Base-by-base conservation (phyloP, 331 rosid genomes). In the Arachis monticola region DNA sequence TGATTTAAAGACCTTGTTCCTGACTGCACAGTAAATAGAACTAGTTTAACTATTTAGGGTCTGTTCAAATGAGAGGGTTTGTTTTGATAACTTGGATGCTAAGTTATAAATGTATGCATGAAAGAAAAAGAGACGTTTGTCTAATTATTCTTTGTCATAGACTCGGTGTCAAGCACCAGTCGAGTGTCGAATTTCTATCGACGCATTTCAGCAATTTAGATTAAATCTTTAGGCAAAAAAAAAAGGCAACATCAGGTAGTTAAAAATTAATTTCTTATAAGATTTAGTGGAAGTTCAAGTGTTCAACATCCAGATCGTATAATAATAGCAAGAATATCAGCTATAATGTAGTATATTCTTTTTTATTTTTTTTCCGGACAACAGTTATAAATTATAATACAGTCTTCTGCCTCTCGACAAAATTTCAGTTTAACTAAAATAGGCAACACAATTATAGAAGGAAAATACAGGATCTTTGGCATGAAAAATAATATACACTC, bases 401-500 rank as follows among this genome's bases (percentile, higher is more conserved):
- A n/a, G 62, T 7, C 62, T 60, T 10, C 38, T 8, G 22, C 5
- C 14, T 8, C 22, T 8, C 22, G 14, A 48, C 63, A 74, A 74
- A 51, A 64, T 22, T 41, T 42, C 38, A 65, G 41, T 44, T 70
- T 40, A 35, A 12, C 47, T 52, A 35, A 22, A 77, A 42, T n/a
- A 27, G 30, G 22, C 7, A 59, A 31, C 73, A 46, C 31, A 32
- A 10, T 4, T 7, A 41, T 31, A 44, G 52, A 47, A 13, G 13
- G 6, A 22, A n/a, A n/a, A 41, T 77, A 77, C 76, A 69, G 31
- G 27, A 69, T 11, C 32, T 63, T 10, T 6, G 40, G 57, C 68
- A 17, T 10, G 44, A 47, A 60, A 66, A 51, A 79, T 73, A 51
- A 73, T 73, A 67, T 79, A 73, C 71, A 73, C 1, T 46, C 32